phyloP scores from a whole-genome alignment of 768 basidiomycete species.

The Podaxis sp. region DNA sequence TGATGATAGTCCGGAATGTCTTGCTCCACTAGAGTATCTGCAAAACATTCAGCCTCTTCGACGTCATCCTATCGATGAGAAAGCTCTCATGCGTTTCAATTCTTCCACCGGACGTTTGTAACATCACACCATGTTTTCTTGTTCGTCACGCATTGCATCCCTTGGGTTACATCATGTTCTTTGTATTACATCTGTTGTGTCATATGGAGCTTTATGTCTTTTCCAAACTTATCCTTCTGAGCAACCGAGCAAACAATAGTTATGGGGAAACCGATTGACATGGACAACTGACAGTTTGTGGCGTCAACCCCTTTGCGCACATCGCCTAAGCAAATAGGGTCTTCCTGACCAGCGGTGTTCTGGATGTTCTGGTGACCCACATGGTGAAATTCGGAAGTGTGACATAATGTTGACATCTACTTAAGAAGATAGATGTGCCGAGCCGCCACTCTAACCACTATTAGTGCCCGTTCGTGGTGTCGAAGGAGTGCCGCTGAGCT shows the following conservation, averaged over 20 bases:
- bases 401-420: slow-evolving; percentile 6
- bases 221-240: background rate
- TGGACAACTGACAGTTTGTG: slow-evolving; percentile 15
- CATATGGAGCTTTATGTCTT: background rate
- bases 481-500: slow-evolving; percentile 4
- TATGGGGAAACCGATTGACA: slow-evolving; percentile 11
- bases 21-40: slow-evolving; percentile 72
- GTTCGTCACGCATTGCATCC: background rate
- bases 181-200: slow-evolving; percentile 3
- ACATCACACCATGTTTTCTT: slow-evolving; percentile 1
- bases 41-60: slow-evolving; percentile 62
- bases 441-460: slow-evolving; percentile 4
- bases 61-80: slow-evolving; percentile 66
- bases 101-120: slow-evolving; percentile 20
- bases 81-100: slow-evolving; percentile 40
- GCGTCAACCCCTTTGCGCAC: slow-evolving; percentile 9
- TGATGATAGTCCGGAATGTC: slow-evolving; percentile 30
- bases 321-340: slow-evolving; percentile 1
- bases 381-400: slow-evolving; percentile 10
- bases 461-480: background rate
- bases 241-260: background rate
- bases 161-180: slow-evolving; percentile 4
- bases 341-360: background rate
- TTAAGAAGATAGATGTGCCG: slow-evolving; percentile 2
- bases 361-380: background rate